phyloP scores from a whole-genome alignment of 2,329 filamentous ascomycete species.

The Fusarium odoratissimum region DNA sequence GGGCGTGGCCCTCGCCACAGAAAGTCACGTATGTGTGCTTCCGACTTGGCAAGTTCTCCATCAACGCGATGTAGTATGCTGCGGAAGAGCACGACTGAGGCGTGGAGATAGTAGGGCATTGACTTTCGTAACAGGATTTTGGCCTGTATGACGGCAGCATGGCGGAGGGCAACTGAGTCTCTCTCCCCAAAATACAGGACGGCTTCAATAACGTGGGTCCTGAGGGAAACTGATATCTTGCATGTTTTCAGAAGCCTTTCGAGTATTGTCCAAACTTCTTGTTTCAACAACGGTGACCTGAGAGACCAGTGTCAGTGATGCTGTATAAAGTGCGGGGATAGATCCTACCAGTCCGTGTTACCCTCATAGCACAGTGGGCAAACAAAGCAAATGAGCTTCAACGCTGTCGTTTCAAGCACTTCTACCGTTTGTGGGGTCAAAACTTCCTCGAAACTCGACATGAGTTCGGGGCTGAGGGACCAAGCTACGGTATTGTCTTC shows the following conservation, averaged over 20 bases:
- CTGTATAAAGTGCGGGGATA: too few species aligned
- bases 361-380: slow-evolving; percentile 47
- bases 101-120: slow-evolving; percentile 48
- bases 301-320: neutral
- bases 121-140: slow-evolving; percentile 38
- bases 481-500: slow-evolving; percentile 23
- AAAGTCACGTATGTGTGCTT: slow-evolving; percentile 42
- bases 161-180: slow-evolving; percentile 42
- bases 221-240: slow-evolving; percentile 27
- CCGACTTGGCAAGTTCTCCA: slow-evolving; percentile 41
- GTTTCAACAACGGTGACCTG: slow-evolving; percentile 41
- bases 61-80: slow-evolving; percentile 45
- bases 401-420: slow-evolving; percentile 20
- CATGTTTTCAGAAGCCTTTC: slow-evolving; percentile 16
- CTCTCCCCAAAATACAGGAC: slow-evolving; percentile 47
- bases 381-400: slow-evolving; percentile 44
- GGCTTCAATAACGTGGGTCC: slow-evolving; percentile 37
- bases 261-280: slow-evolving; percentile 42
- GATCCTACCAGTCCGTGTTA: slow-evolving; percentile 43
- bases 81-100: slow-evolving; percentile 44
- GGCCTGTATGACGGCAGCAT: slow-evolving; percentile 37
- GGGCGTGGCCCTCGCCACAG: slow-evolving; percentile 19
- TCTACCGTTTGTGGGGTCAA: slow-evolving; percentile 26
- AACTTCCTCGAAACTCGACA: neutral
- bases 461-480: slow-evolving; percentile 32